These are phyloP conservation scores for Phytophthora tubulina DNA, from an alignment of 352 stramenopile species.

Conservation along the genomic window DNA sequence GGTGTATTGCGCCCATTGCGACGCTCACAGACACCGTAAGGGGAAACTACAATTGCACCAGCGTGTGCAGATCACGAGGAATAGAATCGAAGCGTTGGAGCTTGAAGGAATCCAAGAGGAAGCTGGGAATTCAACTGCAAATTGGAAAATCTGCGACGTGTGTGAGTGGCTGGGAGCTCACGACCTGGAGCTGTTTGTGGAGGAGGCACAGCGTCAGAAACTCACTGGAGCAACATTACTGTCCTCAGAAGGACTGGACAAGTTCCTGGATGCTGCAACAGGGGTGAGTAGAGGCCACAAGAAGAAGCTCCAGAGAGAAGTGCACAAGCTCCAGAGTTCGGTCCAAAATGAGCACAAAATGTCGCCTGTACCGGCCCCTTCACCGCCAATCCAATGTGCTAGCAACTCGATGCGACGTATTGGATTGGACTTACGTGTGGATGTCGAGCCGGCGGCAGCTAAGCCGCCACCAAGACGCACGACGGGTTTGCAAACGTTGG, in stretches of 20 bases:
- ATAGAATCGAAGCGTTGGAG: conserved; percentile 15
- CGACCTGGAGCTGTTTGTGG: conserved; percentile 70
- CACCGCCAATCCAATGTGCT: conserved; percentile 7
- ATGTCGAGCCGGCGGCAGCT: conserved; percentile 44
- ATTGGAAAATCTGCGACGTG: conserved; percentile 60
- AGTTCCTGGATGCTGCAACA: conserved; percentile 61
- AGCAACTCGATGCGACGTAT: conserved; percentile 49
- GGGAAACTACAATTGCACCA: conserved; percentile 82
- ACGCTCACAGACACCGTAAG: conserved; percentile 81
- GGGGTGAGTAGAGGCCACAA: conserved; percentile 73
- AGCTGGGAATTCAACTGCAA: conserved; percentile 4
- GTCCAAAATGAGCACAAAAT: conserved; percentile 15
- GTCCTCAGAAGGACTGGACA: conserved; percentile 51
- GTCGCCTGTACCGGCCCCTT: conserved; percentile 10
- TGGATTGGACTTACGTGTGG: conserved; percentile 66
- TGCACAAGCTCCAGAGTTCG: conserved; percentile 69
- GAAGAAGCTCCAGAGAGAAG: conserved; percentile 82
- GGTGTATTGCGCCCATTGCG: conserved; percentile 73
- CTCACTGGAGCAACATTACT: conserved; percentile 64
- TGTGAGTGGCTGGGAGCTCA: conserved; percentile 66
- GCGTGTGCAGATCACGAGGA: conserved; percentile 39
- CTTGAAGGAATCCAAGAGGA: conserved; percentile 9
- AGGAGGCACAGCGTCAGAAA: conserved; percentile 45
- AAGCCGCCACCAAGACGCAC: conserved; percentile 5
- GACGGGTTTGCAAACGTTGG: conserved; percentile 47